A percentile compares a stretch with the other conserved stretches of the same genome.
Evolutionary conservation across 805 yeast genomes (phyloP).

Genomic region (Candida ortonii): DNA sequence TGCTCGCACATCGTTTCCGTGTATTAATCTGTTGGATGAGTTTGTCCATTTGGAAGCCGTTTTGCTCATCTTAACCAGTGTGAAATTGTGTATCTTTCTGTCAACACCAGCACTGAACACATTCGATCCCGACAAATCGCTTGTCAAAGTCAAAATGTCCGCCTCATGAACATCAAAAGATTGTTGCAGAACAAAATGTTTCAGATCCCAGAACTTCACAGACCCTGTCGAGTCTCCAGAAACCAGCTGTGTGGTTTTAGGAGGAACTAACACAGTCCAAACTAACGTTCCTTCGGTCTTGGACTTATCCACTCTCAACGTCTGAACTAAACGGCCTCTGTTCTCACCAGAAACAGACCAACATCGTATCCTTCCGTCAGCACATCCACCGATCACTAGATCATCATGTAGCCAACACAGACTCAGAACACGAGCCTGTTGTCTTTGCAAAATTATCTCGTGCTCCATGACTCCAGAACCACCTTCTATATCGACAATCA

Average conservation of each 20-base stretch:
- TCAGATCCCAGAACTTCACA: slow-evolving; percentile 88
- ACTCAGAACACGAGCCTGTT: slow-evolving; percentile 75
- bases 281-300: slow-evolving; percentile 83
- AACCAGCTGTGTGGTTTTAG: slow-evolving; percentile 69
- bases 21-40: slow-evolving; percentile 72
- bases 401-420: slow-evolving; percentile 71
- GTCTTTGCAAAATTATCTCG: slow-evolving; percentile 72
- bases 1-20: slow-evolving; percentile 81
- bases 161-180: slow-evolving; percentile 85
- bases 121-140: slow-evolving; percentile 56
- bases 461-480: slow-evolving; percentile 84
- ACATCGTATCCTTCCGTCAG: slow-evolving; percentile 86
- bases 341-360: slow-evolving; percentile 54
- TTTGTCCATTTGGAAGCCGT: slow-evolving; percentile 64
- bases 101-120: slow-evolving; percentile 92
- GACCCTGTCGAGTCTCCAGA: slow-evolving; percentile 96
- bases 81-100: slow-evolving; percentile 78
- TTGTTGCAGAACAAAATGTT: slow-evolving; percentile 72
- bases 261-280: slow-evolving; percentile 76
- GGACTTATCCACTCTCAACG: slow-evolving; percentile 90
- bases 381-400: slow-evolving; percentile 84
- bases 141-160: slow-evolving; percentile 74
- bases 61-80: slow-evolving; percentile 41
- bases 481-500: slow-evolving; percentile 77
- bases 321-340: slow-evolving; percentile 68